Conservation (phyloP, 2,329 filamentous ascomycete species). For the Onygena corvina region DNA sequence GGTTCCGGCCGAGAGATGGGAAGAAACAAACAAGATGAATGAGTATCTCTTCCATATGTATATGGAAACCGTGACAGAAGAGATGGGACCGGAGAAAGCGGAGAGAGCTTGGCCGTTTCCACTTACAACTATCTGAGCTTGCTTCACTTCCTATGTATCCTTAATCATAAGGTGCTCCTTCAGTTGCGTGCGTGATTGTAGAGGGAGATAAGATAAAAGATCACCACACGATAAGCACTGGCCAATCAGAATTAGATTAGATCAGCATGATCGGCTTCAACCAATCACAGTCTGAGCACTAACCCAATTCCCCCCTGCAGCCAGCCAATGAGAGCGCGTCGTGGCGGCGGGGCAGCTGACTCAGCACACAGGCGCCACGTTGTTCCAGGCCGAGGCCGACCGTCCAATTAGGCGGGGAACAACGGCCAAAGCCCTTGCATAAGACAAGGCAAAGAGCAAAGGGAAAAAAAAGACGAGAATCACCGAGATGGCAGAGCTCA, state of each 20-base stretch:
- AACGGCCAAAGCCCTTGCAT: conserved; percentile 2
- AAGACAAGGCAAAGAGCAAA: background rate
- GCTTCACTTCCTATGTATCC: background rate
- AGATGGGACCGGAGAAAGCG: conserved; percentile 12
- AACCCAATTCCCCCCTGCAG: no score
- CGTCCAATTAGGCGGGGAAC: conserved; percentile 3
- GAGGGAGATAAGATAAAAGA: no score
- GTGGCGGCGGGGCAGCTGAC: background rate
- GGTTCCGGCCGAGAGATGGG: conserved; percentile 23
- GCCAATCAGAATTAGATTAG: background rate
- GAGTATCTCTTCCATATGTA: conserved; percentile 21
- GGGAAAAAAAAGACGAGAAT: background rate
- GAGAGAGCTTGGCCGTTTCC: conserved; percentile 15
- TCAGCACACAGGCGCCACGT: background rate
- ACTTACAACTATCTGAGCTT: background rate
- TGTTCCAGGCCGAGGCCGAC: background rate
- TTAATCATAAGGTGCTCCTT: no score
- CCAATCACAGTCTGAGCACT: background rate
- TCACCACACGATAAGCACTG: no score
- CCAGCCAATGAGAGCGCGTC: background rate
- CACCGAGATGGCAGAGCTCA: background rate
- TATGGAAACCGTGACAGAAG: conserved; percentile 17
- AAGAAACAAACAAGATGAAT: conserved; percentile 21
- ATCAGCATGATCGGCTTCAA: background rate
- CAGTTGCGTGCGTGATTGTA: no score